Evolutionary conservation across 2,329 filamentous ascomycete genomes (phyloP).

Genomic region (Botrytis aclada): DNA sequence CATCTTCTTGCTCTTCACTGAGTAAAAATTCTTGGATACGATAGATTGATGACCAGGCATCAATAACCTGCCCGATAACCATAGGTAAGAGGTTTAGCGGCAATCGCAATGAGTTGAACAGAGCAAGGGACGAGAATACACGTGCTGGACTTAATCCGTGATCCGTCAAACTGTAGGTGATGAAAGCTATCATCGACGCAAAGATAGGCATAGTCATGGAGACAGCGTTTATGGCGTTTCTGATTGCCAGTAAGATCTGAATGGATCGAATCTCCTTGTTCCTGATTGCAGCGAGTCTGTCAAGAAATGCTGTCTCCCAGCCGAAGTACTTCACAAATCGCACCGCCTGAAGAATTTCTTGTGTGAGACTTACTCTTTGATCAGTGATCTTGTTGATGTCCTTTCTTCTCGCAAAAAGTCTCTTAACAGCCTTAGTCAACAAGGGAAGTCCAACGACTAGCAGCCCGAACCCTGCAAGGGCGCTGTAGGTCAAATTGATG

Average conservation of each 20-base stretch:
- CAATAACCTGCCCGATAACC: constrained; percentile 83
- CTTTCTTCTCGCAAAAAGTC: constrained; percentile 70
- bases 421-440: constrained; percentile 73
- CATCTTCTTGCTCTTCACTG: constrained; percentile 79
- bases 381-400: constrained; percentile 92
- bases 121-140: constrained; percentile 87
- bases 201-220: constrained; percentile 72
- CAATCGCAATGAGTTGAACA: constrained; percentile 89
- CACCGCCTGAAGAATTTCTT: constrained; percentile 87
- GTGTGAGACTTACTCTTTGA: constrained; percentile 83
- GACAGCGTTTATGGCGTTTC: constrained; percentile 61
- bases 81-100: constrained; percentile 86
- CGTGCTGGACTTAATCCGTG: constrained; percentile 69
- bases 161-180: constrained; percentile 68
- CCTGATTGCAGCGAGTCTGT: constrained; percentile 71
- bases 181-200: constrained; percentile 91
- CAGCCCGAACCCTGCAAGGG: constrained; percentile 81
- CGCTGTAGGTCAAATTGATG: constrained; percentile 86
- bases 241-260: constrained; percentile 71
- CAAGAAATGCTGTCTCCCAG: constrained; percentile 86
- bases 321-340: constrained; percentile 96
- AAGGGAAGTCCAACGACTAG: constrained; percentile 75
- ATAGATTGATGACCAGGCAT: constrained; percentile 79
- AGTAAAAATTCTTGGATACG: constrained; percentile 86
- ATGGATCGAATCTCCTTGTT: constrained; percentile 77